Percentiles rank a stretch among this genome's conserved stretches.
Evolutionary conservation across 257 asterid species (phyloP).

Genomic region (Eustoma russellianum): DNA sequence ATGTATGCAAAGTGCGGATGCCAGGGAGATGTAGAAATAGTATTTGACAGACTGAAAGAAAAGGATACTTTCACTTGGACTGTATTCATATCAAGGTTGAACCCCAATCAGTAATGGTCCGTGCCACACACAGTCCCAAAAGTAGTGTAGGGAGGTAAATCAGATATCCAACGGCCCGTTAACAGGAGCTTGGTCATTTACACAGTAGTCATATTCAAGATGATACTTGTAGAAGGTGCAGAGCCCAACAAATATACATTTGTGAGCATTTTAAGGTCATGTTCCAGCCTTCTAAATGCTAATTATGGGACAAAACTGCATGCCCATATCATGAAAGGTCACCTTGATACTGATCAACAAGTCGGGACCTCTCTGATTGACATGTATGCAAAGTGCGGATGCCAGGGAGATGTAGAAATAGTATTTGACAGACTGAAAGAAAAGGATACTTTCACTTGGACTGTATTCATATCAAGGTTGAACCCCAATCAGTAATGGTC

Average conservation of each 20-base stretch:
- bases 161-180: too few relatives aligned
- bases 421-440: conserved; percentile 42
- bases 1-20: conserved; percentile 60
- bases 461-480: too few relatives aligned
- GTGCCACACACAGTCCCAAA: too few relatives aligned
- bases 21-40: conserved; percentile 43
- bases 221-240: conserved; percentile 54
- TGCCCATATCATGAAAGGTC: conserved; percentile 39
- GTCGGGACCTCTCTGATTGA: conserved; percentile 69
- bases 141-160: too few relatives aligned
- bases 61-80: conserved; percentile 66
- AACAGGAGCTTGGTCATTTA: too few relatives aligned
- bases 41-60: conserved; percentile 42
- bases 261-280: conserved; percentile 54
- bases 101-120: too few relatives aligned
- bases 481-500: too few relatives aligned
- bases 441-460: conserved; percentile 60
- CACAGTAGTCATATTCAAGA: conserved; percentile 40
- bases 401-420: conserved; percentile 43
- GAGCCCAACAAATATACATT: conserved; percentile 64
- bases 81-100: too few relatives aligned
- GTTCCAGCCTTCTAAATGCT: conserved; percentile 43
- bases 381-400: conserved; percentile 62
- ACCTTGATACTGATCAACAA: conserved; percentile 26
- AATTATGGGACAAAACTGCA: conserved; percentile 70